phyloP scores from a whole-genome alignment of 2,329 filamentous ascomycete genomes.

The Samsoniella hepiali region DNA sequence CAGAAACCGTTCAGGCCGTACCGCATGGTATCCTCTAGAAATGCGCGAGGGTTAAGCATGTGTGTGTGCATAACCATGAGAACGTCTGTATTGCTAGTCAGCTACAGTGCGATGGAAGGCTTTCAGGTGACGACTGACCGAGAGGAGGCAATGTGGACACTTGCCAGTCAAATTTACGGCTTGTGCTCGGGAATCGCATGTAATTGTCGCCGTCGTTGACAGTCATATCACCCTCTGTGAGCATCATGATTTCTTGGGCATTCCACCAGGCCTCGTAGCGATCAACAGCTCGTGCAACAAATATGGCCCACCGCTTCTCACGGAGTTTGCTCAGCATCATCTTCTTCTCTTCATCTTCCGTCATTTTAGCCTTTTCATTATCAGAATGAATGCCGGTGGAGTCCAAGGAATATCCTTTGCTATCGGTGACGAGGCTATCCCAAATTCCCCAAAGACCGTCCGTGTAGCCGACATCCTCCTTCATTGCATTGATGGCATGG shows the following conservation, averaged over 20 bases:
- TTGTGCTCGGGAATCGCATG: constrained; percentile 29
- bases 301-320: constrained; percentile 73
- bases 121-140: constrained; percentile 40
- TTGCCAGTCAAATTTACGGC: constrained; percentile 36
- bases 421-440: constrained; percentile 40
- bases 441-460: constrained; percentile 66
- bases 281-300: constrained; percentile 63
- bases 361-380: constrained; percentile 23
- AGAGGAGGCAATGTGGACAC: constrained; percentile 51
- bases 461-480: constrained; percentile 61
- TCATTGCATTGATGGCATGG: constrained; percentile 63
- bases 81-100: constrained; percentile 49
- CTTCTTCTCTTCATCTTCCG: constrained; percentile 30
- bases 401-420: constrained; percentile 17
- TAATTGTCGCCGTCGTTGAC: constrained; percentile 27
- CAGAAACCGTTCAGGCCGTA: constrained; percentile 54
- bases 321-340: constrained; percentile 49
- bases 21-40: constrained; percentile 69
- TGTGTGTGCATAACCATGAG: constrained; percentile 79
- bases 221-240: constrained; percentile 38
- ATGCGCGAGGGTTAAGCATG: constrained; percentile 73
- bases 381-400: not conserved
- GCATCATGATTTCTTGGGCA: constrained; percentile 28
- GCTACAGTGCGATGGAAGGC: not conserved
- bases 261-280: constrained; percentile 67